Evolutionary conservation across 2,329 filamentous ascomycete species (phyloP), one percentile per base, ranked within the genome.

Genomic region (Xylaria polymorpha): DNA sequence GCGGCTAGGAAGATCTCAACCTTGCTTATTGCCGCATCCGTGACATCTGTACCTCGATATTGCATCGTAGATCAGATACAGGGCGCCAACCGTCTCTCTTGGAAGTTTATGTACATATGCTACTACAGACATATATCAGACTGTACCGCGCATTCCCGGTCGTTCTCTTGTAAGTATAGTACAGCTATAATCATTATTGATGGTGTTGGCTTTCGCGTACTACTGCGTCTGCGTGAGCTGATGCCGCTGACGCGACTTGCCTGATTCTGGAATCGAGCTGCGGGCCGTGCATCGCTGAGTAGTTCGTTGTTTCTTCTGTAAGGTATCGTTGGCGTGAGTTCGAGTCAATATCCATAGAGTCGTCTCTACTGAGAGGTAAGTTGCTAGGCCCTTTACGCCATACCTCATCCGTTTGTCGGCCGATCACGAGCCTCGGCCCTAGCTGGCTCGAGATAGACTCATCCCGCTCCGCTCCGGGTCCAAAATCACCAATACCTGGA

Each of bases 241-340:
- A 67, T 20, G 79, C 79, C 5, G 74, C 77, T 6, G 79, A 80
- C 12, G 80, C 79, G 58, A 82, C 78, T 57, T 80, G 80, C 55
- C 79, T 80, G 53, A 81, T 75, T 35, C 78, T 74, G 15, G 77
- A 66, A 60, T 74, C 71, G n/a, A 68, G 57, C 37, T 60, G 53
- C 29, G 63, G 15, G 25, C 61, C 56, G 14, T 67, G 70, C 43
- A 59, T 46, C 39, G 63, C 9, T 46, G 65, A 50, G 20, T 64
- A 70, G 25, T 51, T 61, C 70, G 70, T 37, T 76, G 67, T 66
- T 74, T 73, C 70, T 73, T 71, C 67, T 14, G 50, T 57, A 37
- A 55, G 68, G 46, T 73, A 74, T n/a, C 51, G 51, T 58, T 67
- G 66, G 43, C 75, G 43, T 67, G 68, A 70, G 68, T 73, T 77